Evolutionary conservation across 139 green algal species (phyloP).

Genomic region (Micractinium sp.): DNA sequence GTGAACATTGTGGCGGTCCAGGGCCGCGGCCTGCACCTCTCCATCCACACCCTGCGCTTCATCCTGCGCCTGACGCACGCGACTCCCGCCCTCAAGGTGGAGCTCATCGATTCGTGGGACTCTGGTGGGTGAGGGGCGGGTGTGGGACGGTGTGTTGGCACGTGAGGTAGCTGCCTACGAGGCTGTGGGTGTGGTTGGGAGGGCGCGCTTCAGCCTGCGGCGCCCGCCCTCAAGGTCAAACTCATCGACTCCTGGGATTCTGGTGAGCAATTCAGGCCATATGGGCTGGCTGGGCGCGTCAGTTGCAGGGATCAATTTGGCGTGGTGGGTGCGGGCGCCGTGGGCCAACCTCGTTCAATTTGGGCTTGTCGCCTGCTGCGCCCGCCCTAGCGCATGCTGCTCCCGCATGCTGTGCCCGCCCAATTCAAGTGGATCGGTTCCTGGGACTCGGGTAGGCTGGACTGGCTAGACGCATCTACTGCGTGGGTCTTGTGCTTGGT

Average conservation of each 20-base stretch:
- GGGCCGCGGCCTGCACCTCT: slow-evolving; percentile 24
- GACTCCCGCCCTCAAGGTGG: neutral
- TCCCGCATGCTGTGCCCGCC: no score
- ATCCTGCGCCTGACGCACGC: neutral
- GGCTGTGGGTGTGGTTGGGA: neutral
- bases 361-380: no score
- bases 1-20: slow-evolving; percentile 27
- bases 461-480: neutral
- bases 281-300: no score
- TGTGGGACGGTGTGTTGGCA: no score
- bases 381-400: no score
- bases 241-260: slow-evolving; percentile 11
- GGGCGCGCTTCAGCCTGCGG: neutral
- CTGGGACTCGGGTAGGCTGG: neutral
- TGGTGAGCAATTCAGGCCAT: neutral
- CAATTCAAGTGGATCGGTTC: no score
- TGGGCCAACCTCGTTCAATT: no score
- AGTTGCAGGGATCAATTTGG: no score
- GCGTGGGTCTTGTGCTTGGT: neutral
- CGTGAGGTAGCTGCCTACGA: no score
- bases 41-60: slow-evolving; percentile 22
- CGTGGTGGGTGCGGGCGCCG: no score
- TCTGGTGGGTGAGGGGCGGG: neutral
- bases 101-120: slow-evolving; percentile 17
- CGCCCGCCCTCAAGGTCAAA: neutral